These are phyloP conservation scores for Cadophora luteo-olivacea DNA, from an alignment of 2,329 filamentous ascomycete species.

Conservation along the genomic window DNA sequence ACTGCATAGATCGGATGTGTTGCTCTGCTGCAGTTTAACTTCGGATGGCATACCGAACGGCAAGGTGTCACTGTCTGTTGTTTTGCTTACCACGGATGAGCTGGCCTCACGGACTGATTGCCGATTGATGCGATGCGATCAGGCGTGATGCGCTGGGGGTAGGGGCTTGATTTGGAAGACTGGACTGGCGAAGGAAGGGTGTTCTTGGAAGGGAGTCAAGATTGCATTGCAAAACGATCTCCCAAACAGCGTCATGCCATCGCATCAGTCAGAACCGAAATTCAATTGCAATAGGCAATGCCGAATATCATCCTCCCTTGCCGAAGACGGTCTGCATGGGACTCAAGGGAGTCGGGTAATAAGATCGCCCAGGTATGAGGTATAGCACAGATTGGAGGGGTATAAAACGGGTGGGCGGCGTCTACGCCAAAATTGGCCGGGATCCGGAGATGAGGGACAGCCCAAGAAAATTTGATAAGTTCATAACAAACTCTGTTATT, in stretches of 20 bases:
- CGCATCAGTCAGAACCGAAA: slow-evolving; percentile 5
- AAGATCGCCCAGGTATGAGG: slow-evolving; percentile 11
- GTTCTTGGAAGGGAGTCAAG: slow-evolving; percentile 10
- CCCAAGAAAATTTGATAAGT: background rate
- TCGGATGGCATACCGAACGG: slow-evolving; percentile 8
- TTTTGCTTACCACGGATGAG: slow-evolving; percentile 9
- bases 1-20: slow-evolving; percentile 18
- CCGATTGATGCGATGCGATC: slow-evolving; percentile 11
- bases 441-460: slow-evolving; percentile 4
- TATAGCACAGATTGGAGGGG: slow-evolving; percentile 13
- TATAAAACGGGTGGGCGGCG: slow-evolving; percentile 10
- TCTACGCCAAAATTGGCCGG: background rate
- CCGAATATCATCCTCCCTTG: background rate
- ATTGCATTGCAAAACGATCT: slow-evolving; percentile 16
- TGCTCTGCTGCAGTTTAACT: slow-evolving; percentile 1
- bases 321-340: slow-evolving; percentile 3
- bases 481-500: background rate
- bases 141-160: background rate
- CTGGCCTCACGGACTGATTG: background rate
- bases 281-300: slow-evolving; percentile 13
- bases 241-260: slow-evolving; percentile 15
- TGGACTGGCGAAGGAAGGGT: background rate
- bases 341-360: slow-evolving; percentile 3
- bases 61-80: slow-evolving; percentile 1
- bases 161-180: slow-evolving; percentile 4